Evolutionary conservation across 495 filamentous ascomycete genomes (phyloP), one percentile per base, ranked within the genome.

Genomic region (Cercophora scortea): DNA sequence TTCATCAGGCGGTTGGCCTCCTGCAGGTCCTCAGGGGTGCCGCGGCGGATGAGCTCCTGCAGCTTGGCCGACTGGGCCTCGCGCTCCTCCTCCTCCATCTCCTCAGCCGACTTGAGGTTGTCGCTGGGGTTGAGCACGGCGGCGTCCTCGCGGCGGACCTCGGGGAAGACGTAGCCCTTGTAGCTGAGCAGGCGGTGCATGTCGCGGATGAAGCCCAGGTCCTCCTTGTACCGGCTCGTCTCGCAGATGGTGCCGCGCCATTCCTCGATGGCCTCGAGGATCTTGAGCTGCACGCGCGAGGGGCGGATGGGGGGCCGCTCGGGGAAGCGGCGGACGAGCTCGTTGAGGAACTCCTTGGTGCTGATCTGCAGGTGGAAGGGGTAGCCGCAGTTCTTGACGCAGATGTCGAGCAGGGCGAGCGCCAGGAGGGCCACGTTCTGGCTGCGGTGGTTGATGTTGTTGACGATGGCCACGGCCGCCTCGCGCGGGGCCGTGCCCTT

Each of bases 361-460:
- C 86, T 89, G 68, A 98, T 96, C 71, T 98, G 93, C 39, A 98
- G 84, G 55, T 98, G 93, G 70, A 98, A 98, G 15, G 94, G 90
- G 71, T 98, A 98, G 60, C 93, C 93, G 82, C 93, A 98, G 70
- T 98, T 98, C 73, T 98, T 98, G 67, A 96, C 93, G 68, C 91
- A 97, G 45, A 97, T 97, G 65, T 98, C 93, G 63, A 98, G 86
- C 49, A 98, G 83, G 80, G 86, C 73, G 65, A 98, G 79, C 50
- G 93, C 94, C 41, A 97, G 78, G 60, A 97, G 73, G 47, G 90
- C 83, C 53, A 98, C 88, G 73, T 96, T 98, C 47, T 88, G 86
- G 66, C 96, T 97, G 66, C 93, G 88, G 66, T 92, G 86, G 71
- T 97, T 97, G 78, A 96, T 84, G 57, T 91, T 87, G 67, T 87